Evolutionary conservation across 352 stramenopile genomes (phyloP).

Genomic region (Aphanomyces euteiches): DNA sequence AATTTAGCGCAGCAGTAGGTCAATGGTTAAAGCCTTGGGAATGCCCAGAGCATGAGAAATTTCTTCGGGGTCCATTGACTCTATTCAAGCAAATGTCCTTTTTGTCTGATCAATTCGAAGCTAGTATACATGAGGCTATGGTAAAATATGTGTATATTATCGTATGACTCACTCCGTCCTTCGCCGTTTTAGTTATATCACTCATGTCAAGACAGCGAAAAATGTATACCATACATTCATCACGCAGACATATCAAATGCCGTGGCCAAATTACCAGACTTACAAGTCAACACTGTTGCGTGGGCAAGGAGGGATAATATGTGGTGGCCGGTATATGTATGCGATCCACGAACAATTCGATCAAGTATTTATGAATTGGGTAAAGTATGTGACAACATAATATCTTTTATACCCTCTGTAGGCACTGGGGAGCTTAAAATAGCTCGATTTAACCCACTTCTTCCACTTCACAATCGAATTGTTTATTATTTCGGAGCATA

Average conservation of each 20-base stretch:
- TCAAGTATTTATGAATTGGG: background rate
- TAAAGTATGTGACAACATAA: background rate
- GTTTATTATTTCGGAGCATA: constrained; percentile 13
- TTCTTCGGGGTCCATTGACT: background rate
- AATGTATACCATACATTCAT: background rate
- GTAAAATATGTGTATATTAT: background rate
- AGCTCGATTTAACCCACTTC: background rate
- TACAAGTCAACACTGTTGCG: constrained; percentile 3
- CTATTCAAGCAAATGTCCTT: background rate
- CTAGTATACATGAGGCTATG: background rate
- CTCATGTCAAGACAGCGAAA: background rate
- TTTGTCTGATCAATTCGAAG: background rate
- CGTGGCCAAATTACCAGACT: background rate
- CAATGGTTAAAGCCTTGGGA: background rate
- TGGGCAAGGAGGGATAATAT: constrained; percentile 5
- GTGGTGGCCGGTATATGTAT: constrained; percentile 14
- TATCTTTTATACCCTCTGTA: background rate
- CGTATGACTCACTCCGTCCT: background rate
- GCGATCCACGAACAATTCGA: constrained; percentile 3
- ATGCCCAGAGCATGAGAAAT: background rate
- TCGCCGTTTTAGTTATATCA: background rate
- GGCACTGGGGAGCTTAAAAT: background rate
- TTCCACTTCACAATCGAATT: constrained; percentile 16
- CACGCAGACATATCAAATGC: background rate
- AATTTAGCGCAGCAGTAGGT: background rate